Percentiles rank a stretch among this genome's conserved stretches.
phyloP scores from a whole-genome alignment of 306 rosid species.

The Prunus padus region DNA sequence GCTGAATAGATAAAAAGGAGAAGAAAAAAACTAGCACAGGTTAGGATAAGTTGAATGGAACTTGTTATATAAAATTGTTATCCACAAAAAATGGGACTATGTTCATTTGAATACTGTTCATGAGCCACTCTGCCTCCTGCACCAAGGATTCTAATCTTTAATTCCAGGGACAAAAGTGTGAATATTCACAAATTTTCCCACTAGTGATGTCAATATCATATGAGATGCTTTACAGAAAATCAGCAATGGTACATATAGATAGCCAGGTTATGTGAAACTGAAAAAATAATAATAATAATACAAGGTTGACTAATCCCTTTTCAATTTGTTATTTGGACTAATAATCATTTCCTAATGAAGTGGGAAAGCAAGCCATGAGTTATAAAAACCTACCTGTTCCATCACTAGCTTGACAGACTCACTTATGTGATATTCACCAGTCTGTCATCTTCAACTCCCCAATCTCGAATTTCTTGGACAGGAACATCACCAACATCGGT shows the following conservation, averaged over 20 bases:
- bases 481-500: no score
- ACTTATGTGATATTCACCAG: no score
- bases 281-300: background rate
- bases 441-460: no score
- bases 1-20: no score
- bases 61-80: no score
- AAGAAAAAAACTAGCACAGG: no score
- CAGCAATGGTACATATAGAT: background rate
- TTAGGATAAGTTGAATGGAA: no score
- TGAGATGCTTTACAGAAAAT: background rate
- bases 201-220: background rate
- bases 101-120: background rate
- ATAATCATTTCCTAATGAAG: background rate
- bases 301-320: background rate
- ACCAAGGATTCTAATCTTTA: background rate
- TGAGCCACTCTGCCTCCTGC: background rate
- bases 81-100: background rate
- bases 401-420: no score
- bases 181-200: constrained; percentile 2
- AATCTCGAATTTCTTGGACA: no score
- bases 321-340: background rate
- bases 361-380: background rate
- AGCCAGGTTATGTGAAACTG: background rate
- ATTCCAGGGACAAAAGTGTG: no score
- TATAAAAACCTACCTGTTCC: no score